phyloP scores from a whole-genome alignment of 148 eudicot genomes.

The Silene uniflora region DNA sequence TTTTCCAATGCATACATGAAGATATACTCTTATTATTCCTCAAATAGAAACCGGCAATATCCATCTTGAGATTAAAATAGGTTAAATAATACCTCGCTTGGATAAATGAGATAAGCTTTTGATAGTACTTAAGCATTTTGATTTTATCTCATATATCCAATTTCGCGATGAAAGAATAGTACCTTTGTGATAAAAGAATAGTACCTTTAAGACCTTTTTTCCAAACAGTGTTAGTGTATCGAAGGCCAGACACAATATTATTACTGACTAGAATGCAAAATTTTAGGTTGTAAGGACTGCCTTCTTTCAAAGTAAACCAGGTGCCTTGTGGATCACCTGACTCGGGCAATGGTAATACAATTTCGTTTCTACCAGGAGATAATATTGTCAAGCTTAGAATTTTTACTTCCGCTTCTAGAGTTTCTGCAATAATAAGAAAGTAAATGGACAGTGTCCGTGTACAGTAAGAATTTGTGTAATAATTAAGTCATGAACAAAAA shows the following conservation, averaged over 20 bases:
- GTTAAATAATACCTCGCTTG: too few relatives aligned
- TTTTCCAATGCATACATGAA: too few relatives aligned
- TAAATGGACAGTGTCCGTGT: too few relatives aligned
- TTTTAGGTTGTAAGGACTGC: conserved; percentile 55
- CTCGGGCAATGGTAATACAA: conserved; percentile 54
- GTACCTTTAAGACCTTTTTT: conserved; percentile 84
- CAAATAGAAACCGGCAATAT: too few relatives aligned
- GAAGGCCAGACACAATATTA: conserved; percentile 73
- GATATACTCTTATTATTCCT: too few relatives aligned
- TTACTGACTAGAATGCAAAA: conserved; percentile 71
- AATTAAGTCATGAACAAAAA: too few relatives aligned
- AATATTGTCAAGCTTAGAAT: conserved; percentile 58
- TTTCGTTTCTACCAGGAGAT: conserved; percentile 54
- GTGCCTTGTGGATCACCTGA: conserved; percentile 51
- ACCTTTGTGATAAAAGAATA: conserved; percentile 31
- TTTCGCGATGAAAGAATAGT: not conserved
- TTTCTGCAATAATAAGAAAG: conserved; percentile 33
- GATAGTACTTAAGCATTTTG: too few relatives aligned
- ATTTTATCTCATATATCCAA: too few relatives aligned
- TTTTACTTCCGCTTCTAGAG: conserved; percentile 66
- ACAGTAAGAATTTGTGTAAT: too few relatives aligned
- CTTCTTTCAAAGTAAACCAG: conserved; percentile 86
- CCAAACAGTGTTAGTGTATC: conserved; percentile 73
- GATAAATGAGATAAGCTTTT: too few relatives aligned
- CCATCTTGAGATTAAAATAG: too few relatives aligned